Base-by-base conservation (phyloP, 805 yeast genomes). In the Metschnikowia reukaufii region DNA sequence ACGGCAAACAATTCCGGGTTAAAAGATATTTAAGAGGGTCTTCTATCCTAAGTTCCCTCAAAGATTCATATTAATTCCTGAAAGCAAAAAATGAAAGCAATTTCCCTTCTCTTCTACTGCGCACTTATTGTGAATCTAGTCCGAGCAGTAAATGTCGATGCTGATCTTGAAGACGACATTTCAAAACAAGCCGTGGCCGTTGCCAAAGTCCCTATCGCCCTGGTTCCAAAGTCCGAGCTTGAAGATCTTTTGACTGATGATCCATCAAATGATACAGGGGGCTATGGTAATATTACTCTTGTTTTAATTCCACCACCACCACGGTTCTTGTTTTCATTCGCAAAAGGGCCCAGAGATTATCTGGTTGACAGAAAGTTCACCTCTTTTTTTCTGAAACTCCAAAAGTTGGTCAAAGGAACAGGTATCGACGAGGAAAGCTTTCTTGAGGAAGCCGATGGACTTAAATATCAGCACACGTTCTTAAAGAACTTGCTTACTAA, bases 251-350 rank as follows among this genome's bases (percentile, higher is more conserved):
- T 45, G 33, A 23, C 16, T 10, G 43, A 35, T 4, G 27, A 34
- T 4, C 9, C 15, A 4, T 13, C 12, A 13, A 38, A 6, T 13
- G 44, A 17, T 45, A 13, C 12, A n/a, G 43, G 5, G 7, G 48
- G 44, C 7, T 45, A 10, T 9, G 40, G 19, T 16, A 39, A 45
- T 15, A 35, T 45, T 17, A 39, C 40, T 9, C 48, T 45, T n/a
- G 15, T 36, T 18, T 21, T n/a, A 2, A 36, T 45, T 7, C 41
- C 48, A 4, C 20, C 18, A 13, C 41, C 48, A 6, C 48, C 48
- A 1, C 12, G 2, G 15, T 23, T 25, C 25, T 31, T 45, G 25
- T 45, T 45, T n/a, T 18, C 25, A 5, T 45, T 39, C 23, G 20
- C 39, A 12, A 45, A 19, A 2, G 37, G 6, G 13, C 15, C 30